phyloP scores from a whole-genome alignment of 2,329 filamentous ascomycete species.

The Dothidotthia symphoricarpi region DNA sequence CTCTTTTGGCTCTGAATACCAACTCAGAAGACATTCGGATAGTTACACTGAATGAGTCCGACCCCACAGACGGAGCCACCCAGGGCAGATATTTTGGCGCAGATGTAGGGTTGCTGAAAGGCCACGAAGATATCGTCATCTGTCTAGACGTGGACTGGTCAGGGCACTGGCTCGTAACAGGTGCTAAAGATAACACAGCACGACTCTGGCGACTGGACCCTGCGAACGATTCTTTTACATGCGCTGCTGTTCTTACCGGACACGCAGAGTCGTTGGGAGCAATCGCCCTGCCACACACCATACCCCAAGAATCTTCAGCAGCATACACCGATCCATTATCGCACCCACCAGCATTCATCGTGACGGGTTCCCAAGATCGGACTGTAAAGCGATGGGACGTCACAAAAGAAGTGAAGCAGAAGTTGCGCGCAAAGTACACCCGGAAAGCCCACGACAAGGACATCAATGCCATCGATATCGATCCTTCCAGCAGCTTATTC shows the following conservation, averaged over 20 bases:
- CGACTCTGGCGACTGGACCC: conserved; percentile 86
- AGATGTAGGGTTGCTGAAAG: conserved; percentile 80
- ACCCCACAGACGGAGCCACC: conserved; percentile 23
- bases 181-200: conserved; percentile 94
- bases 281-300: conserved; percentile 72
- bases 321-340: conserved; percentile 71
- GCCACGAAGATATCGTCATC: conserved; percentile 94
- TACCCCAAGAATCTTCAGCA: conserved; percentile 66
- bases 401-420: conserved; percentile 50
- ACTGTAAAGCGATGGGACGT: conserved; percentile 95
- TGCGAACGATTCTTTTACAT: conserved; percentile 70
- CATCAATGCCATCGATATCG: conserved; percentile 90
- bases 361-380: conserved; percentile 93
- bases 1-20: conserved; percentile 83
- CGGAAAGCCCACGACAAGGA: conserved; percentile 98
- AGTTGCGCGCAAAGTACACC: conserved; percentile 72
- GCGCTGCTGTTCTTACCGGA: conserved; percentile 78
- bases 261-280: conserved; percentile 94
- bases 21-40: conserved; percentile 93
- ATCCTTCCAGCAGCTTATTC: conserved; percentile 73
- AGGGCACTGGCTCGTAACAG: conserved; percentile 92
- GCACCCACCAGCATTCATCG: conserved; percentile 76
- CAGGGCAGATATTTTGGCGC: conserved; percentile 75
- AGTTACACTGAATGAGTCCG: conserved; percentile 62
- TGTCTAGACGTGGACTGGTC: conserved; percentile 95